Evolutionary conservation across 108 stramenopile genomes (phyloP).

Genomic region (Seminavis robusta): DNA sequence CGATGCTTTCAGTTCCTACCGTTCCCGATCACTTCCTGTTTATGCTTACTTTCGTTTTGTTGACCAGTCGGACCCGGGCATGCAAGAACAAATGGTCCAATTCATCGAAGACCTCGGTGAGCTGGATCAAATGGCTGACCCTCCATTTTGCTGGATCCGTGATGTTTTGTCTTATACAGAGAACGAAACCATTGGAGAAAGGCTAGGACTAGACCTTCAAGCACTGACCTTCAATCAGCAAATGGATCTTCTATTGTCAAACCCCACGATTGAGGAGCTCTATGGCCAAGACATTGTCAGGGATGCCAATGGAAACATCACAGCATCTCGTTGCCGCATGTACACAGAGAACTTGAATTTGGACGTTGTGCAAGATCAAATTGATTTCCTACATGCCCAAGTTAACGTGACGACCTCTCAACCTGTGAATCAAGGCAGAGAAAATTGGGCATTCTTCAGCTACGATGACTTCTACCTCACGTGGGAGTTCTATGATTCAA

Average conservation of each 20-base stretch:
- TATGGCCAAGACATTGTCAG: neutral
- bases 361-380: conserved; percentile 7
- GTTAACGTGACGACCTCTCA: conserved; percentile 3
- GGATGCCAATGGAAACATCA: conserved; percentile 1
- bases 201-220: no score
- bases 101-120: conserved; percentile 10
- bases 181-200: no score
- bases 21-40: neutral
- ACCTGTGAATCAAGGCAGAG: conserved; percentile 5
- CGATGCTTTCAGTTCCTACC: conserved; percentile 24
- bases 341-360: conserved; percentile 7
- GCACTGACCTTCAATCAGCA: no score
- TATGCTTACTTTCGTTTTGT: conserved; percentile 14
- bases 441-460: conserved; percentile 13
- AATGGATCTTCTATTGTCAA: no score
- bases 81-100: conserved; percentile 6
- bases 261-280: no score
- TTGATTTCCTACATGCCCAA: conserved; percentile 10
- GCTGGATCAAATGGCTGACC: conserved; percentile 5
- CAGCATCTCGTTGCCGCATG: conserved; percentile 1
- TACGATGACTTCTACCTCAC: conserved; percentile 2
- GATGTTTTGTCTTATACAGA: conserved; percentile 21
- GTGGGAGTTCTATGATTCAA: no score
- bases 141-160: conserved; percentile 16
- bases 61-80: conserved; percentile 6